These are phyloP conservation scores for Citrus inodora DNA, from an alignment of 345 rosid species.

Conservation along the genomic window DNA sequence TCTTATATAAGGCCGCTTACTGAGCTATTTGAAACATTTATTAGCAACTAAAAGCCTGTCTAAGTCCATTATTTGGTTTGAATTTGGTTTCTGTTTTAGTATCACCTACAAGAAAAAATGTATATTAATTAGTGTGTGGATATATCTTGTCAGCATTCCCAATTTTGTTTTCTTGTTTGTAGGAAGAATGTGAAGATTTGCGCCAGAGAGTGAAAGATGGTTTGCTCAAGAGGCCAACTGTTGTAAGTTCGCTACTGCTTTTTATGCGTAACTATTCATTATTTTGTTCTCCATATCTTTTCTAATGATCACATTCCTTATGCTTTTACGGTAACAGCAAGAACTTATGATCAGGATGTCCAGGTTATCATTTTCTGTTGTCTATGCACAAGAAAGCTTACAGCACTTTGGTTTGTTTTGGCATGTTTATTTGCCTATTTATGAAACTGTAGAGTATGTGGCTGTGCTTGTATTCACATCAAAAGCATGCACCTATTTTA, in stretches of 20 bases:
- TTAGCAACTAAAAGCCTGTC: background rate
- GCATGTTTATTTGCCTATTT: background rate
- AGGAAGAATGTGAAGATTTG: conserved; percentile 90
- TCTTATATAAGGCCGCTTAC: background rate
- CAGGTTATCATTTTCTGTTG: background rate
- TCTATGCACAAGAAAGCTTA: background rate
- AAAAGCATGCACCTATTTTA: background rate
- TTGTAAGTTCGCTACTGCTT: conserved; percentile 47
- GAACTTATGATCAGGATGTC: background rate
- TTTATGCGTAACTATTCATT: background rate
- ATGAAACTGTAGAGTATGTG: background rate
- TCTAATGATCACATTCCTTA: background rate
- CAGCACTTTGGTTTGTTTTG: background rate
- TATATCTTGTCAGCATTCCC: conserved; percentile 1
- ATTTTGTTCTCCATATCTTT: background rate
- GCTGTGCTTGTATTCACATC: background rate
- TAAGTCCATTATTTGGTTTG: background rate
- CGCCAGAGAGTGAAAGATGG: conserved; percentile 48
- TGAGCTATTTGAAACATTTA: background rate
- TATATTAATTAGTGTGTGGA: background rate
- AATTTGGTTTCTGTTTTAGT: background rate
- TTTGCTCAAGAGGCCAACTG: conserved; percentile 51
- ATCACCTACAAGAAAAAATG: background rate
- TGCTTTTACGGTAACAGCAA: background rate
- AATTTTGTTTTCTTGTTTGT: conserved; percentile 29